Conservation (phyloP, 176 grass and related monocot species). For the Lolium perenne region DNA sequence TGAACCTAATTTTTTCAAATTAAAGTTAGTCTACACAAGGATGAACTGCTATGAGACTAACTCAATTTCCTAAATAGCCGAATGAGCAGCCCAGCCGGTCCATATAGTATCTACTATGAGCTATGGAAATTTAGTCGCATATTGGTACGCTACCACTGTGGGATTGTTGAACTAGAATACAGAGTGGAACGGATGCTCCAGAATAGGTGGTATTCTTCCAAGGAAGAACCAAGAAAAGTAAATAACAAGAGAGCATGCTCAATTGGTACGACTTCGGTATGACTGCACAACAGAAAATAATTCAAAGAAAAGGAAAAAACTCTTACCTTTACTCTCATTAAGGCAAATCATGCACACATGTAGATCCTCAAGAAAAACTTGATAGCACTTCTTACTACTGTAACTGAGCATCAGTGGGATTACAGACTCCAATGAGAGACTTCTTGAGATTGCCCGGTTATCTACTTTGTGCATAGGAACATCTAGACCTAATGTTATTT, state of each 20-base stretch:
- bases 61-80: background rate
- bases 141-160: background rate
- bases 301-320: background rate
- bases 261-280: background rate
- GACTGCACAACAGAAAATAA: background rate
- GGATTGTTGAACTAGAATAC: background rate
- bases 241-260: background rate
- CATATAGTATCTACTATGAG: background rate
- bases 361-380: slow-evolving; percentile 58
- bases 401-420: slow-evolving; percentile 58
- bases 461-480: background rate
- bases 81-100: background rate
- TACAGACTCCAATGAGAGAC: slow-evolving; percentile 37
- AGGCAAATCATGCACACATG: slow-evolving; percentile 59
- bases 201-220: background rate
- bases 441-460: slow-evolving; percentile 43
- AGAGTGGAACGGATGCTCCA: background rate
- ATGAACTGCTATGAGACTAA: background rate
- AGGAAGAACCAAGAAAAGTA: background rate
- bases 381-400: slow-evolving; percentile 31
- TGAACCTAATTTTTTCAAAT: slow-evolving; percentile 44
- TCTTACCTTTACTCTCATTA: slow-evolving; percentile 43
- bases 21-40: background rate
- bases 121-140: background rate
- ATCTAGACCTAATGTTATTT: slow-evolving; percentile 43